Conservation (phyloP, 768 basidiomycete species). For the Dentipellis sp. region DNA sequence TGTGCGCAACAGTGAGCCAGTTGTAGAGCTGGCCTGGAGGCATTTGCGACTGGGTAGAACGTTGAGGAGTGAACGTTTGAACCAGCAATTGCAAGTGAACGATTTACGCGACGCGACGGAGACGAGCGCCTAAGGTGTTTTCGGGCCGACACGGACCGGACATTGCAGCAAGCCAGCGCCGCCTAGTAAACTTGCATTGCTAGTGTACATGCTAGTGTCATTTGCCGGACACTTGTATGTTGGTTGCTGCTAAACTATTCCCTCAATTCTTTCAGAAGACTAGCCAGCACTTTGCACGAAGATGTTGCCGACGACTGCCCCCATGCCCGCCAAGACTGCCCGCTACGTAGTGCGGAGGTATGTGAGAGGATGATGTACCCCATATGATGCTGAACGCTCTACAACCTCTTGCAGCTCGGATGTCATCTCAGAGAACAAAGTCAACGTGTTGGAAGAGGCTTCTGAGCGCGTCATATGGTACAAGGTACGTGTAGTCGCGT, state of each 20-base stretch:
- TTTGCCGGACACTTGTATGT: too few species aligned
- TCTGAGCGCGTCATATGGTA: constrained; percentile 60
- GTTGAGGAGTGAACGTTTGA: too few species aligned
- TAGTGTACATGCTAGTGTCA: too few species aligned
- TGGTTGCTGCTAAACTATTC: too few species aligned
- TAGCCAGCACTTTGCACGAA: too few species aligned
- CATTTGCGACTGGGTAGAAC: constrained; percentile 41
- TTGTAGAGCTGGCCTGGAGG: constrained; percentile 63
- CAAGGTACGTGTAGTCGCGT: constrained; percentile 38
- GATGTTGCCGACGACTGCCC: not conserved
- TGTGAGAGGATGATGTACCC: not conserved
- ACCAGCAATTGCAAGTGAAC: too few species aligned
- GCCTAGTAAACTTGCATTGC: too few species aligned
- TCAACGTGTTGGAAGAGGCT: constrained; percentile 53
- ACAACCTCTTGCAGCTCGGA: constrained; percentile 46
- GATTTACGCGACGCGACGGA: too few species aligned
- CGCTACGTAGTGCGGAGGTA: not conserved
- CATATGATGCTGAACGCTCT: not conserved
- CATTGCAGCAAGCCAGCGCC: too few species aligned
- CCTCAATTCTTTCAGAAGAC: too few species aligned
- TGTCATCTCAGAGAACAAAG: constrained; percentile 58
- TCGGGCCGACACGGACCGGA: too few species aligned
- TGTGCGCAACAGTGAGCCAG: constrained; percentile 60
- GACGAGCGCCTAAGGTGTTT: too few species aligned
- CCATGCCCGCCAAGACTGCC: not conserved